Percentiles rank a stretch among this genome's conserved stretches.
Evolutionary conservation across 495 filamentous ascomycete species (phyloP).

Genomic region (Aspergillus heteromorphus): DNA sequence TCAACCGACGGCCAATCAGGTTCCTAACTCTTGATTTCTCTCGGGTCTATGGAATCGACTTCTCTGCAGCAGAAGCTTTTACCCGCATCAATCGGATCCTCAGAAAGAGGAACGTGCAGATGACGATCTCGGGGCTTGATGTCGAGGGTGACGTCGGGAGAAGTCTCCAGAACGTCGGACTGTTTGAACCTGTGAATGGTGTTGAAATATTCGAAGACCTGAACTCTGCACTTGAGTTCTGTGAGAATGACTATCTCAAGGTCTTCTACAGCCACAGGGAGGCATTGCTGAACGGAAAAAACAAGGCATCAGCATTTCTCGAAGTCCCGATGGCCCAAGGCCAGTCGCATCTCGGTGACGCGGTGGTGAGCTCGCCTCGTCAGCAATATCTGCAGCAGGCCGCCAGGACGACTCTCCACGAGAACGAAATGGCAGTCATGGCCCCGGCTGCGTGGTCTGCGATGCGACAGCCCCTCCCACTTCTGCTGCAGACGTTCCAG

Average conservation of each 20-base stretch:
- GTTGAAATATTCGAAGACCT: slow-evolving; percentile 81
- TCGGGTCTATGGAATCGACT: slow-evolving; percentile 89
- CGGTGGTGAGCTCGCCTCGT: slow-evolving; percentile 70
- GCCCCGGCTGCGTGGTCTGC: slow-evolving; percentile 60
- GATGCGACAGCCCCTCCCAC: slow-evolving; percentile 82
- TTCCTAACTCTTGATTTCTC: slow-evolving; percentile 87
- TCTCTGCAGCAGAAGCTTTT: slow-evolving; percentile 91
- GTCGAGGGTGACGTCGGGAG: slow-evolving; percentile 68
- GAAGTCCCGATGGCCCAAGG: slow-evolving; percentile 46
- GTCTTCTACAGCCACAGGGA: slow-evolving; percentile 63
- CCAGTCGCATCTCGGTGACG: slow-evolving; percentile 29
- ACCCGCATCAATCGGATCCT: slow-evolving; percentile 84
- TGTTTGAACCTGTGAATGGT: slow-evolving; percentile 61
- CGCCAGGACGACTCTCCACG: slow-evolving; percentile 64
- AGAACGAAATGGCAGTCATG: slow-evolving; percentile 46
- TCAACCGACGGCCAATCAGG: slow-evolving; percentile 69
- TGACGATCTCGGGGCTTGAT: slow-evolving; percentile 76
- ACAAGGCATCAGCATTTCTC: slow-evolving; percentile 23
- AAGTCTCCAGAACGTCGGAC: slow-evolving; percentile 71
- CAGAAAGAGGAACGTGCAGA: slow-evolving; percentile 62
- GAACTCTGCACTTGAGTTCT: slow-evolving; percentile 87
- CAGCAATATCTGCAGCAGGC: slow-evolving; percentile 70
- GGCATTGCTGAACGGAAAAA: slow-evolving; percentile 27
- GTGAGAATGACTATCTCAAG: slow-evolving; percentile 91
- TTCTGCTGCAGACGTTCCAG: slow-evolving; percentile 89